A percentile compares a stretch with the other conserved stretches of the same genome.
Conservation (phyloP, 805 yeast species). For the Alloascoidea hylecoeti region DNA sequence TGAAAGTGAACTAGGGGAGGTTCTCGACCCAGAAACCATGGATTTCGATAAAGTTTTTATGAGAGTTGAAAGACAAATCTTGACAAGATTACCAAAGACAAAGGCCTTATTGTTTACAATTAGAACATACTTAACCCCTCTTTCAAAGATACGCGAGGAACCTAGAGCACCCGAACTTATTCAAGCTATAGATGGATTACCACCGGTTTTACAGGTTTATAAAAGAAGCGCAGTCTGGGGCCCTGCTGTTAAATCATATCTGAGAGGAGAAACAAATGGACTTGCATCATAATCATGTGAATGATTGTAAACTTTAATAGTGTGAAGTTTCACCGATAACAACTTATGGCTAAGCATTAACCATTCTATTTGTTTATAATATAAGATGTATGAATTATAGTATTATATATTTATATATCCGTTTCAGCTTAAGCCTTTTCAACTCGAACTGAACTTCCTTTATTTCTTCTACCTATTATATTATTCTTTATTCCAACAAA, state of each 20-base stretch:
- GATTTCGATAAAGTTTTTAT: slow-evolving; percentile 35
- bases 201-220: slow-evolving; percentile 42
- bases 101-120: slow-evolving; percentile 34
- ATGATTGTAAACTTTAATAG: no score
- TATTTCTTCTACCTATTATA: no score
- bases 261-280: slow-evolving; percentile 25
- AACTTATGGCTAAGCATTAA: no score
- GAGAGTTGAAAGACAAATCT: slow-evolving; percentile 45
- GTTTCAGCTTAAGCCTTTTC: no score
- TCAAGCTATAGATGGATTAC: slow-evolving; percentile 53
- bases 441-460: no score
- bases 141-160: slow-evolving; percentile 29
- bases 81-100: slow-evolving; percentile 36
- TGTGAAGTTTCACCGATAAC: no score
- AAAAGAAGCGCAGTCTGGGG: slow-evolving; percentile 61
- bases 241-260: slow-evolving; percentile 34
- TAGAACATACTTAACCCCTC: slow-evolving; percentile 43
- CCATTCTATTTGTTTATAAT: no score
- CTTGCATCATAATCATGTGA: no score
- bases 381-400: no score
- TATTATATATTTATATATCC: no score
- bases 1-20: slow-evolving; percentile 20
- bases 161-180: slow-evolving; percentile 35
- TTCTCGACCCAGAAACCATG: slow-evolving; percentile 18
- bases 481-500: no score